Evolutionary conservation across 306 rosid species (phyloP), one percentile per base, ranked within the genome.

Genomic region (Clitoria ternatea): DNA sequence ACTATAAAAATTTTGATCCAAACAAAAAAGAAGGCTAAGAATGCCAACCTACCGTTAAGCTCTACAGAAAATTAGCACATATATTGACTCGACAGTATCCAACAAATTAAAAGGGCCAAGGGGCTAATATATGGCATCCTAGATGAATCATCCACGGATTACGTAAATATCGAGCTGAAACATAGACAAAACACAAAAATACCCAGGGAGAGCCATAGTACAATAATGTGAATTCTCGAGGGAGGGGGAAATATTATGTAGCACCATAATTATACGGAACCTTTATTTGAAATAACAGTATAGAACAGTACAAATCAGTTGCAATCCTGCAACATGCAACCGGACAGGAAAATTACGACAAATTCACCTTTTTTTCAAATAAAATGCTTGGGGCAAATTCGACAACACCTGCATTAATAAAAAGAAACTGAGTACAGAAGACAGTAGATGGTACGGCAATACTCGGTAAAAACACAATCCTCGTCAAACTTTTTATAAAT

Each of bases 211-310:
- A 5, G 67, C 15, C 33, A 11, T 32, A 32, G 63, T 4, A 3
- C 7, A 24, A 23, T 12, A 23, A 64, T 52, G 19, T 22, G 43
- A 18, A 52, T 27, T 57, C 45, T 6, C 56, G 14, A 26, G 8
- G 2, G 20, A 1, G 13, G 44, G 8, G 43, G 33, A 19, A 23
- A 18, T 6, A 1, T 12, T 9, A 23, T 2, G 15, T 5, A 32
- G 35, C 35, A 47, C 68, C 66, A 68, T 47, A 39, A 45, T 67
- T 10, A 14, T 42, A 61, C 13, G 45, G 54, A 82, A 77, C n/a
- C 47, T 77, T 78, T 77, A 77, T 77, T 81, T 7, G 52, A 73
- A 49, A 45, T 44, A 62, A 14, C 17, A 49, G 6, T 24, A 29
- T 66, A 35, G 37, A 49, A 11, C 66, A 70, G 17, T n/a, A n/a